Evolutionary conservation across 2,329 filamentous ascomycete species (phyloP).

Genomic region (Teratosphaeria viscida): DNA sequence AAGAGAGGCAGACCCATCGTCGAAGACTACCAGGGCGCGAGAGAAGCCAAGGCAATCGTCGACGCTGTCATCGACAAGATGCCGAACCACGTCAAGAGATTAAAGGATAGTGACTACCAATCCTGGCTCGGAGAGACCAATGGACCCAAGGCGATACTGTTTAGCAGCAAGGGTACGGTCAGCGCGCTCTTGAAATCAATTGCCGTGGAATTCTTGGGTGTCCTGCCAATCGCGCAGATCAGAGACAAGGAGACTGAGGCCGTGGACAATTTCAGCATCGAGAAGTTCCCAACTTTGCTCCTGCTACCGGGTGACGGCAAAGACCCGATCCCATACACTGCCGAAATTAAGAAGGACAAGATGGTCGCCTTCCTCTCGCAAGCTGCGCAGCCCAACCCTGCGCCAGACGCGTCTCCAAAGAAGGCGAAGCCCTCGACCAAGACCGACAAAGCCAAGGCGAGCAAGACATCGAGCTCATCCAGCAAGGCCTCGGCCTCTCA

Average conservation of each 20-base stretch:
- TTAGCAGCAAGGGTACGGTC: constrained; percentile 85
- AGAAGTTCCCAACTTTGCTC: constrained; percentile 68
- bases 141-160: constrained; percentile 75
- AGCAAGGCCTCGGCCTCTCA: constrained; percentile 43
- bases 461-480: constrained; percentile 36
- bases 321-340: constrained; percentile 63
- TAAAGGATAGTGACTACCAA: constrained; percentile 70
- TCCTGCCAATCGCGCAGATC: constrained; percentile 70
- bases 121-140: constrained; percentile 61
- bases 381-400: constrained; percentile 66
- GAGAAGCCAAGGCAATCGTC: constrained; percentile 76
- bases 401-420: constrained; percentile 44
- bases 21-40: constrained; percentile 80
- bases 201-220: constrained; percentile 81
- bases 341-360: constrained; percentile 72
- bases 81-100: constrained; percentile 75
- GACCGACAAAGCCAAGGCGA: constrained; percentile 35
- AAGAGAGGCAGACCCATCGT: constrained; percentile 69
- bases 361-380: constrained; percentile 78
- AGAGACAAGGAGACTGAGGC: constrained; percentile 67
- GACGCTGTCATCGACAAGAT: constrained; percentile 79
- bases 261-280: constrained; percentile 63
- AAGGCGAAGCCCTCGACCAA: constrained; percentile 31
- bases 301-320: constrained; percentile 63
- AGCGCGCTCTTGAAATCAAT: constrained; percentile 73